Evolutionary conservation across 805 yeast genomes (phyloP), one percentile per base, ranked within the genome.

Genomic region (Ogataea henricii): DNA sequence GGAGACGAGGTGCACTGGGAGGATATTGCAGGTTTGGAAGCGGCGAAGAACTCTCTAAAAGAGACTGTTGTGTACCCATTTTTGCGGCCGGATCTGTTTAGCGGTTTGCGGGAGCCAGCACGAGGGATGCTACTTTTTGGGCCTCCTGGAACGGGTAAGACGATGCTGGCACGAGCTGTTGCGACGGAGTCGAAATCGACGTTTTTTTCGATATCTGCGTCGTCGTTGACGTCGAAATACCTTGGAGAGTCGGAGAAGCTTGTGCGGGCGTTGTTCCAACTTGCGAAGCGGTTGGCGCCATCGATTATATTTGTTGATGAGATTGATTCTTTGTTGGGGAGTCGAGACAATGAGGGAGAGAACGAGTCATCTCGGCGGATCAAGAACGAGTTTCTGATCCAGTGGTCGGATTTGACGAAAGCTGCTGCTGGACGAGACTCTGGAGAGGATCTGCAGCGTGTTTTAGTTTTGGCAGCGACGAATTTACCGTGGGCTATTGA

Each of bases 61-160:
- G 99, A 92, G 64, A 88, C 97, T 0, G 97, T 94, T 3, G 97
- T 92, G 12, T 92, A 91, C 64, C 99, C 99, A 20, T 91, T 92
- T 62, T 68, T 94, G 54, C 76, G 98, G 43, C 99, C 98, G 0
- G 98, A 92, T 67, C 73, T 92, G 48, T 94, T 92, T 64, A 79
- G 81, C 49, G 98, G 97, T 0, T 70, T 92, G 45, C 75, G 97
- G 56, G 97, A 91, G 68, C 98, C 98, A 0, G 91, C 96, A 0
- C 72, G 96, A 49, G 98, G 98, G n/a, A 89, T 94, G 96, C 73
- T 92, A 17, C 69, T 92, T 35, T 92, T 90, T 71, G 99, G 99
- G 0, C 98, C 99, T 2, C 97, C 98, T 0, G 99, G 99, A n/a
- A 92, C 98, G 0, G 98, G 98, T 47, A 92, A 94, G 63, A 91